Conservation (phyloP, 768 basidiomycete genomes). For the Collybiopsis luxurians region DNA sequence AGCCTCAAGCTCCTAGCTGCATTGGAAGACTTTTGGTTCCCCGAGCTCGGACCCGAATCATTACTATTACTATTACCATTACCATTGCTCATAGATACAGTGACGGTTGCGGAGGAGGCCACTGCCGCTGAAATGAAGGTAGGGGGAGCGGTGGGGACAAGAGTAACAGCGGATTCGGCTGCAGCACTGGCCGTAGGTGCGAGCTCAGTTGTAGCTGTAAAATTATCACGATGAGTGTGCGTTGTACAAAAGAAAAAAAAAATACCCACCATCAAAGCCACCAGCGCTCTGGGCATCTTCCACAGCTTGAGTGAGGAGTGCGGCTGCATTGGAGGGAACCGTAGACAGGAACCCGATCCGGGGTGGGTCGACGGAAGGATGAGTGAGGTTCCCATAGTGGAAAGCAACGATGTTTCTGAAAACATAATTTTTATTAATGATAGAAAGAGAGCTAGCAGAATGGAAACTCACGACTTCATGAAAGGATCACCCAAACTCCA, state of each 20-base stretch:
- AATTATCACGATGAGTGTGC: too few species aligned
- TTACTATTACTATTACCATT: neutral
- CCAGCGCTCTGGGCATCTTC: slow-evolving; percentile 32
- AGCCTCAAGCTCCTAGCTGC: neutral
- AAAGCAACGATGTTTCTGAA: slow-evolving; percentile 62
- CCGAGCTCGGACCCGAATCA: neutral
- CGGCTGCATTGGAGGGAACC: slow-evolving; percentile 51
- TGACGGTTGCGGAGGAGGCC: neutral
- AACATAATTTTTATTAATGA: neutral
- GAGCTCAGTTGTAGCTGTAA: slow-evolving; percentile 28
- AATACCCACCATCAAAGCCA: slow-evolving; percentile 34
- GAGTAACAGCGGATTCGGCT: slow-evolving; percentile 16
- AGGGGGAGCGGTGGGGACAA: neutral
- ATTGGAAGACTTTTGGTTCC: neutral
- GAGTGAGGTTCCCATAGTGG: slow-evolving; percentile 68
- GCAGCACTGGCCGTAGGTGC: slow-evolving; percentile 35
- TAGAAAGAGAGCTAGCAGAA: neutral
- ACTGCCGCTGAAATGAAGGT: neutral
- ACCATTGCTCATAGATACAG: neutral
- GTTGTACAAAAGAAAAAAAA: neutral
- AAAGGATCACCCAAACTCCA: slow-evolving; percentile 78
- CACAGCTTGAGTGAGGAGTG: slow-evolving; percentile 34
- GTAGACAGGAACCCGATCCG: slow-evolving; percentile 66
- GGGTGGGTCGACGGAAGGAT: slow-evolving; percentile 65
- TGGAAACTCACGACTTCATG: slow-evolving; percentile 57